Evolutionary conservation across 768 basidiomycete species (phyloP).

Genomic region (Trametes elegans): DNA sequence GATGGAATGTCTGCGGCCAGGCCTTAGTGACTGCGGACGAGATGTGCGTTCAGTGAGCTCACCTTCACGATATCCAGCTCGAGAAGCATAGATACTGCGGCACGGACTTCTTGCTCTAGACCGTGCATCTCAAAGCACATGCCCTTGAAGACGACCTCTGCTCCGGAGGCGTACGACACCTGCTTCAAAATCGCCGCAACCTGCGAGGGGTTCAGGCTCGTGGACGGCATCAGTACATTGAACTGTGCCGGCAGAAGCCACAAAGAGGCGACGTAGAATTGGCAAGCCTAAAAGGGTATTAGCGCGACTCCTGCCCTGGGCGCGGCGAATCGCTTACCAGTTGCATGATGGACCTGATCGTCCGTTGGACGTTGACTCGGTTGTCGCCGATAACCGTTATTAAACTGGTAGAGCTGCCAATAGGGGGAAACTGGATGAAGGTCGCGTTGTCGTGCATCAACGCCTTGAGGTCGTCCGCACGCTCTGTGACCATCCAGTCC

Average conservation of each 20-base stretch:
- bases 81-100: slow-evolving; percentile 81
- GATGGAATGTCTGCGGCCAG: slow-evolving; percentile 73
- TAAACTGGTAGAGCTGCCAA: slow-evolving; percentile 89
- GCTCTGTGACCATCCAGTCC: slow-evolving; percentile 98
- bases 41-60: slow-evolving; percentile 10
- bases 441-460: slow-evolving; percentile 97
- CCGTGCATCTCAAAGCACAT: slow-evolving; percentile 99
- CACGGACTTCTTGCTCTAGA: slow-evolving; percentile 85
- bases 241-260: slow-evolving; percentile 95
- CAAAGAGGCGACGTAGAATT: slow-evolving; percentile 95
- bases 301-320: neutral
- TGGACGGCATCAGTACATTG: slow-evolving; percentile 84
- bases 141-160: slow-evolving; percentile 94
- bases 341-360: slow-evolving; percentile 91
- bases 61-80: slow-evolving; percentile 94
- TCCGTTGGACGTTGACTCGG: slow-evolving; percentile 90
- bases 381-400: slow-evolving; percentile 95
- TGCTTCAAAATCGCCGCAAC: slow-evolving; percentile 84
- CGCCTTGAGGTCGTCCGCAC: slow-evolving; percentile 86
- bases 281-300: slow-evolving; percentile 65
- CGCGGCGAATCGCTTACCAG: slow-evolving; percentile 55
- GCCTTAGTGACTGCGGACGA: neutral
- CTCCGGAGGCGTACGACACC: slow-evolving; percentile 82
- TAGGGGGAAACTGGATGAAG: slow-evolving; percentile 88
- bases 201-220: slow-evolving; percentile 77